phyloP scores from a whole-genome alignment of 768 basidiomycete species.

The Rhodotorula toruloides region DNA sequence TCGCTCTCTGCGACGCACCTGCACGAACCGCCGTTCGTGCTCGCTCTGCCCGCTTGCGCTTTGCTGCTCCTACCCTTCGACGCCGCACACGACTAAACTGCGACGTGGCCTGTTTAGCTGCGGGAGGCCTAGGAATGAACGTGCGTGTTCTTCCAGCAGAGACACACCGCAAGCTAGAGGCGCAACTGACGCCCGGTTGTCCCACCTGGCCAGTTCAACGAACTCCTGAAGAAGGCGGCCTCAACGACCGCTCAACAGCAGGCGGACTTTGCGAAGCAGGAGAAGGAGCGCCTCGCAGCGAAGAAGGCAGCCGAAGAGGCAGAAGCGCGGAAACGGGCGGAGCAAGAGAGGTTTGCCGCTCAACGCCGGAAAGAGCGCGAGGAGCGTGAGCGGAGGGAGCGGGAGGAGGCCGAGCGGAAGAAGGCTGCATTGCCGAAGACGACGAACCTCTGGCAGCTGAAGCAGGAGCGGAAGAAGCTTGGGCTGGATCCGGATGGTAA shows the following conservation, averaged over 20 bases:
- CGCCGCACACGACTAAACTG: neutral
- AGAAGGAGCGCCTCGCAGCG: conserved; percentile 8
- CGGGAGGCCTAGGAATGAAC: conserved; percentile 18
- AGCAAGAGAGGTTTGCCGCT: neutral
- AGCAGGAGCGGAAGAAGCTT: conserved; percentile 30
- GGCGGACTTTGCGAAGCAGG: conserved; percentile 16
- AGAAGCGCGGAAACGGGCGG: conserved; percentile 7
- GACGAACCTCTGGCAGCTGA: conserved; percentile 30
- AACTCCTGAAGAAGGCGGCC: conserved; percentile 13
- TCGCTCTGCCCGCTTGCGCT: neutral
- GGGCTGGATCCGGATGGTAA: conserved; percentile 36
- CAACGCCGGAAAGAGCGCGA: conserved; percentile 20
- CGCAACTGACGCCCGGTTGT: neutral
- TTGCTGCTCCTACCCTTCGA: neutral
- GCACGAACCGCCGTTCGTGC: neutral
- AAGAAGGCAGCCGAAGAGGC: conserved; percentile 13
- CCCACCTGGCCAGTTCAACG: conserved; percentile 9
- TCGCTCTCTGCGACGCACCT: no score
- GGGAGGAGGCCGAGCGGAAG: neutral
- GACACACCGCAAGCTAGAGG: no score
- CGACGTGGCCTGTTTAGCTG: neutral
- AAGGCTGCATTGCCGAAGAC: conserved; percentile 31
- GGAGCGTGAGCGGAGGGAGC: conserved; percentile 12
- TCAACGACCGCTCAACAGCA: conserved; percentile 10
- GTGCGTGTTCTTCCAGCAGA: no score